A percentile compares a stretch with the other conserved stretches of the same genome.
Conservation (phyloP, 495 filamentous ascomycete species). For the Annulohypoxylon moriforme region DNA sequence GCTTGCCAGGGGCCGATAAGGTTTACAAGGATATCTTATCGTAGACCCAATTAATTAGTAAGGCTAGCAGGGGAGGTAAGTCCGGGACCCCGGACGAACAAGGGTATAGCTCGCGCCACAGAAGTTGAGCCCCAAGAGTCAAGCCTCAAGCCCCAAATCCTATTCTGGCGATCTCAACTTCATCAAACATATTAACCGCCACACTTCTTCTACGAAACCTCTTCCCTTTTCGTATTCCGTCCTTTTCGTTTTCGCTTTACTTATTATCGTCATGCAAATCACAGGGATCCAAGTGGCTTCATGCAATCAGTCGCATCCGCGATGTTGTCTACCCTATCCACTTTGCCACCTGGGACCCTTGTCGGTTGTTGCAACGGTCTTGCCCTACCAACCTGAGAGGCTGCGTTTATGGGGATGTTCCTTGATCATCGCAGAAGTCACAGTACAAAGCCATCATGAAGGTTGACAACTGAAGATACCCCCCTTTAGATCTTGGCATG, state of each 20-base stretch:
- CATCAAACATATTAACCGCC: constrained; percentile 13
- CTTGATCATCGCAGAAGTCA: constrained; percentile 36
- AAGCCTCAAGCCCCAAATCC: background rate
- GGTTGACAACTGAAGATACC: background rate
- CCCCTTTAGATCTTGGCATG: constrained; percentile 20
- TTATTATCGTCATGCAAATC: constrained; percentile 17
- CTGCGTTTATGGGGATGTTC: constrained; percentile 21
- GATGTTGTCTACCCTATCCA: constrained; percentile 27
- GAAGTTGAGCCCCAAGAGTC: constrained; percentile 16
- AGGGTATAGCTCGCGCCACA: constrained; percentile 32
- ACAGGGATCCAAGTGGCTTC: constrained; percentile 16
- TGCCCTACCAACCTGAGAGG: constrained; percentile 25
- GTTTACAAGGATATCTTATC: constrained; percentile 26
- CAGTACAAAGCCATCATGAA: constrained; percentile 34
- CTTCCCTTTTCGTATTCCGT: constrained; percentile 22
- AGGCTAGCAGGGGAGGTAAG: background rate
- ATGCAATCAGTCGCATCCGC: constrained; percentile 26
- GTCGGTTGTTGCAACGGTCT: constrained; percentile 14
- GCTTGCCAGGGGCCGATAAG: constrained; percentile 18
- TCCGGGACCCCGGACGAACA: constrained; percentile 21
- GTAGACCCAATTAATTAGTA: constrained; percentile 17
- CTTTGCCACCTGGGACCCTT: constrained; percentile 40
- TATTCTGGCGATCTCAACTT: constrained; percentile 26
- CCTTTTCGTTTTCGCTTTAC: constrained; percentile 13
- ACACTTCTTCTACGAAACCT: constrained; percentile 6